Percentiles rank a stretch among this genome's conserved stretches.
Evolutionary conservation across 164 flowering plant species (phyloP).

Genomic region (Sextonia rubra): DNA sequence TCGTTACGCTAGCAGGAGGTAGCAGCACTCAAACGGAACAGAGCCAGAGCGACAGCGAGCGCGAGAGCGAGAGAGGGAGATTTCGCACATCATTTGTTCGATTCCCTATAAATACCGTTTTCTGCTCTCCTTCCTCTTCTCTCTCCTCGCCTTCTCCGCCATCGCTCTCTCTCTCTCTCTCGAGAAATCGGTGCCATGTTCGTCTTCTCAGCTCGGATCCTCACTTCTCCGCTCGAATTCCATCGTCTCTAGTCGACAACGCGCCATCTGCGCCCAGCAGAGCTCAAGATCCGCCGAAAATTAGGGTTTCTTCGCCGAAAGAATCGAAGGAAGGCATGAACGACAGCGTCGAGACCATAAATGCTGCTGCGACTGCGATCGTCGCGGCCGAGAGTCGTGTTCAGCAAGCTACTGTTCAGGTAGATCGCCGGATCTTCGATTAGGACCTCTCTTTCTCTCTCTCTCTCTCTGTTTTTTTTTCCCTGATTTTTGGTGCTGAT

Average conservation of each 20-base stretch:
- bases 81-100: neutral
- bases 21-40: no score
- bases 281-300: neutral
- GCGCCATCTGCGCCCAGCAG: neutral
- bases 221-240: conserved; percentile 8
- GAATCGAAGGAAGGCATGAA: conserved; percentile 33
- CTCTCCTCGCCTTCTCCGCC: neutral
- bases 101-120: conserved; percentile 1
- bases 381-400: conserved; percentile 59
- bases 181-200: neutral
- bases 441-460: no score
- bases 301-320: conserved; percentile 6
- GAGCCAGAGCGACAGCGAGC: neutral
- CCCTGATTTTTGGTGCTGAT: no score
- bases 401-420: conserved; percentile 61
- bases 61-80: neutral
- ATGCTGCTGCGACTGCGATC: conserved; percentile 91
- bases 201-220: neutral
- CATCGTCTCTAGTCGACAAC: neutral
- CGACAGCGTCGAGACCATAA: conserved; percentile 65
- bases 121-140: neutral
- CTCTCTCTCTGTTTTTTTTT: no score
- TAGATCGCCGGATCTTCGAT: conserved; percentile 13
- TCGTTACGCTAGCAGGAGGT: no score
- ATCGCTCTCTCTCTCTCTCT: neutral